phyloP scores from a whole-genome alignment of 1,139 yeast species.

The Debaryomycetaceae sp. region DNA sequence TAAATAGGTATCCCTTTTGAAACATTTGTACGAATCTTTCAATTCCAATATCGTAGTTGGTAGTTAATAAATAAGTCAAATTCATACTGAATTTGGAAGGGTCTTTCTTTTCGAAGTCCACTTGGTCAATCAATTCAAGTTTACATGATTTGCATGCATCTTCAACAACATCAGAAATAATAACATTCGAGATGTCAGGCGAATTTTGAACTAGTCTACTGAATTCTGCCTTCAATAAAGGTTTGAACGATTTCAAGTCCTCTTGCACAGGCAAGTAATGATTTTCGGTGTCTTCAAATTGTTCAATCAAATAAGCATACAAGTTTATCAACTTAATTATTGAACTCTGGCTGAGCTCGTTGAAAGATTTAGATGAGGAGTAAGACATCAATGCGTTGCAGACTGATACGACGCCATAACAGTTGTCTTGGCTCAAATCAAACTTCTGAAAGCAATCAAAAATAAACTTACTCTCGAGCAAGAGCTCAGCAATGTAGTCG shows the following conservation, averaged over 20 bases:
- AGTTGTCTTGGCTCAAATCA: slow-evolving; percentile 31
- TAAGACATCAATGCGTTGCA: slow-evolving; percentile 22
- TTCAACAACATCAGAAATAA: neutral
- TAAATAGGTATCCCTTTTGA: slow-evolving; percentile 28
- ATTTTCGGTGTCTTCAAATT: slow-evolving; percentile 52
- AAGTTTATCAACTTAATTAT: slow-evolving; percentile 24
- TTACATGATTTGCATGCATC: slow-evolving; percentile 13
- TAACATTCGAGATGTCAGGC: neutral
- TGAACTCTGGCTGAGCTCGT: slow-evolving; percentile 4
- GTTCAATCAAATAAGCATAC: slow-evolving; percentile 42
- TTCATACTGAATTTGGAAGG: slow-evolving; percentile 19
- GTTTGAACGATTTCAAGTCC: slow-evolving; percentile 30
- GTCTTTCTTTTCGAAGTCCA: slow-evolving; percentile 1
- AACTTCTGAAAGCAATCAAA: slow-evolving; percentile 24
- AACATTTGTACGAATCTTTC: slow-evolving; percentile 26
- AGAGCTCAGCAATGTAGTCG: slow-evolving; percentile 14
- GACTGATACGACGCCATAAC: slow-evolving; percentile 31
- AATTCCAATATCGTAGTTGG: slow-evolving; percentile 28
- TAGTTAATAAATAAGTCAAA: slow-evolving; percentile 27
- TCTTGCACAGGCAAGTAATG: slow-evolving; percentile 41
- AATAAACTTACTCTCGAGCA: slow-evolving; percentile 31
- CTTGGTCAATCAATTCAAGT: slow-evolving; percentile 3
- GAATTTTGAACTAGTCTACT: slow-evolving; percentile 7
- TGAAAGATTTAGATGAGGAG: slow-evolving; percentile 6
- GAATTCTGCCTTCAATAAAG: slow-evolving; percentile 18